Percentiles rank a stretch among this genome's conserved stretches.
phyloP scores from a whole-genome alignment of 2,329 filamentous ascomycete genomes.

The Waltergamsia citrina region DNA sequence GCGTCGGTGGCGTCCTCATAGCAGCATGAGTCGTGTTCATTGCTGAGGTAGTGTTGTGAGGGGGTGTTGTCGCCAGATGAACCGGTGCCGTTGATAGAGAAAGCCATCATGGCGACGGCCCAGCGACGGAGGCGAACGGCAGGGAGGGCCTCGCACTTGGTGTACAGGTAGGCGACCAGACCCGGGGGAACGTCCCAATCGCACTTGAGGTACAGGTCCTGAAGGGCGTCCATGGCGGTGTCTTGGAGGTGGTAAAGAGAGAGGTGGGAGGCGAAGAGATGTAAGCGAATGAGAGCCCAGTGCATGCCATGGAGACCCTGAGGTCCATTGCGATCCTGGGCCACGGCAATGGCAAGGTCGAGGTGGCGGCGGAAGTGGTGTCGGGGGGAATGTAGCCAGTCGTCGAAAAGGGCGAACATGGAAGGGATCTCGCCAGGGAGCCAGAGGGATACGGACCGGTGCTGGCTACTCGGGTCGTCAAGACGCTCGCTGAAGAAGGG shows the following conservation, averaged over 20 bases:
- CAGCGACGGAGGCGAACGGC: slow-evolving; percentile 46
- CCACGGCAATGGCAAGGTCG: slow-evolving; percentile 25
- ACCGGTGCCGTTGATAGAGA: slow-evolving; percentile 32
- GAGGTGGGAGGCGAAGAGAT: slow-evolving; percentile 46
- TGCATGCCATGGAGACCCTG: slow-evolving; percentile 31
- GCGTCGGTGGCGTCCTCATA: slow-evolving; percentile 3
- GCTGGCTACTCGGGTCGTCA: slow-evolving; percentile 18
- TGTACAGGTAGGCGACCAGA: slow-evolving; percentile 43
- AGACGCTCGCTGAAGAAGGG: slow-evolving; percentile 38
- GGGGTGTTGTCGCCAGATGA: slow-evolving; percentile 1
- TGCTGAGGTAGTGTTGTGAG: slow-evolving; percentile 16
- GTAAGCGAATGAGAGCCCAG: slow-evolving; percentile 46
- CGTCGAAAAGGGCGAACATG: slow-evolving; percentile 43
- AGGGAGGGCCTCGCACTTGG: slow-evolving; percentile 37
- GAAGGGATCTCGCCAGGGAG: slow-evolving; percentile 36
- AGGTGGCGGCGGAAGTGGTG: slow-evolving; percentile 31
- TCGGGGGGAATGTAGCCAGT: slow-evolving; percentile 37
- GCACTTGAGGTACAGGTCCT: slow-evolving; percentile 47
- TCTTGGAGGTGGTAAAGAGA: slow-evolving; percentile 43
- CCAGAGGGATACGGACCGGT: slow-evolving; percentile 21
- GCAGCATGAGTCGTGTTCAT: slow-evolving; percentile 8
- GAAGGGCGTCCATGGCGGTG: slow-evolving; percentile 46
- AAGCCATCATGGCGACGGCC: slow-evolving; percentile 53
- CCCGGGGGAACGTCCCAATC: slow-evolving; percentile 48
- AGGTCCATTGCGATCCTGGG: slow-evolving; percentile 14